Conservation (phyloP, 306 rosid genomes). For the Casuarina cunninghamiana region DNA sequence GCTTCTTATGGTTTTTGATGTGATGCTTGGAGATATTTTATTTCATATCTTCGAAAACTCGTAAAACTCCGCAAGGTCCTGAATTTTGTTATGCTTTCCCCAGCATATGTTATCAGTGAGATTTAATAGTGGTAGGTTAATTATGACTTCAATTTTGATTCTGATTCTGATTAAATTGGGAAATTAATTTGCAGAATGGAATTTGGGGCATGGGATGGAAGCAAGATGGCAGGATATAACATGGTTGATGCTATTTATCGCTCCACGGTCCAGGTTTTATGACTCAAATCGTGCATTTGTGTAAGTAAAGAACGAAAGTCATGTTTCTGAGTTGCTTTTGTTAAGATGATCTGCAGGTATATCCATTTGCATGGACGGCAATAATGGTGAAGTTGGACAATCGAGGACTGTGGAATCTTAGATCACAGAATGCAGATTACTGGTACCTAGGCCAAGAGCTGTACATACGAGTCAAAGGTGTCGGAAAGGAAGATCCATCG, state of each 20-base stretch:
- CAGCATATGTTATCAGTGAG: too few relatives aligned
- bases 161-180: not conserved
- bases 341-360: not conserved
- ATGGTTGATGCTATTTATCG: constrained; percentile 8
- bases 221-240: constrained; percentile 1
- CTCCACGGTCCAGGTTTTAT: constrained; percentile 13
- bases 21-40: too few relatives aligned
- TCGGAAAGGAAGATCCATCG: not conserved
- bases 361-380: not conserved
- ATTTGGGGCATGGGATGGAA: constrained; percentile 7
- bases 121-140: too few relatives aligned
- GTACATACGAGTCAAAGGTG: constrained; percentile 4
- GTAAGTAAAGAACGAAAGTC: not conserved
- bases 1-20: too few relatives aligned
- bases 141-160: too few relatives aligned
- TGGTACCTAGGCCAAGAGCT: constrained; percentile 10
- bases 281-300: not conserved
- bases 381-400: constrained; percentile 2
- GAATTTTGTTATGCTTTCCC: too few relatives aligned
- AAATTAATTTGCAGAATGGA: constrained; percentile 14
- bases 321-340: not conserved
- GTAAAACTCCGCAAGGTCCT: too few relatives aligned
- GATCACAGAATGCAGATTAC: constrained; percentile 1
- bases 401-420: constrained; percentile 10
- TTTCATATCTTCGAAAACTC: too few relatives aligned